phyloP scores from a whole-genome alignment of 192 early-diverging fungal genomes.

The Diversispora eburnea region DNA sequence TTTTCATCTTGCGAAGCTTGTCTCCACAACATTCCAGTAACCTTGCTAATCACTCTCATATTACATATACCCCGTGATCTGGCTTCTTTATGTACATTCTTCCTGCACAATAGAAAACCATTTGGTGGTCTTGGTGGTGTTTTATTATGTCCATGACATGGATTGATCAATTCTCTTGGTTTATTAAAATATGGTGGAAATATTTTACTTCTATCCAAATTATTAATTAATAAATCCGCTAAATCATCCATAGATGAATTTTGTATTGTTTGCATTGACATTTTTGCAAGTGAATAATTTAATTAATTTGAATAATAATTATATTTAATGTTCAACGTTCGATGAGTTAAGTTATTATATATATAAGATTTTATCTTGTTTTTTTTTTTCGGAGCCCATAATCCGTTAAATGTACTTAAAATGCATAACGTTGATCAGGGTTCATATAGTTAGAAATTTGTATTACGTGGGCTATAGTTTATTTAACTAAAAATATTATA shows the following conservation, averaged over 20 bases:
- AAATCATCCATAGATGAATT: not conserved
- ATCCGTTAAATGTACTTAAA: too few relatives aligned
- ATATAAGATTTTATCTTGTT: too few relatives aligned
- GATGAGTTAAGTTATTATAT: too few relatives aligned
- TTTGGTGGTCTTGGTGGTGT: not conserved
- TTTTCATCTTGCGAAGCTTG: conserved; percentile 1
- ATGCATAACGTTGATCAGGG: too few relatives aligned
- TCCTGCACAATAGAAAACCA: conserved; percentile 12
- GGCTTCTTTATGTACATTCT: conserved; percentile 16
- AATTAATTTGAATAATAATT: too few relatives aligned
- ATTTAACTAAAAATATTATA: too few relatives aligned
- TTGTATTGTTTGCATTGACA: not conserved
- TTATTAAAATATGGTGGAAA: conserved; percentile 10
- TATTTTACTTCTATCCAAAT: not conserved
- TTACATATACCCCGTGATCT: not conserved
- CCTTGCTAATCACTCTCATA: conserved; percentile 13
- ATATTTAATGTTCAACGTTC: too few relatives aligned
- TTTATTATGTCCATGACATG: not conserved
- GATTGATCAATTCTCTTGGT: not conserved
- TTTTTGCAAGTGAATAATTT: too few relatives aligned
- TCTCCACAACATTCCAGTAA: conserved; percentile 9
- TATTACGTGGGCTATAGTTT: too few relatives aligned
- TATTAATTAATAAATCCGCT: not conserved
- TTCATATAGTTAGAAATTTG: too few relatives aligned
- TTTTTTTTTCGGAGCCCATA: too few relatives aligned